These are phyloP conservation scores for Leccinum truebloodii DNA, from an alignment of 768 basidiomycete genomes.

Conservation along the genomic window DNA sequence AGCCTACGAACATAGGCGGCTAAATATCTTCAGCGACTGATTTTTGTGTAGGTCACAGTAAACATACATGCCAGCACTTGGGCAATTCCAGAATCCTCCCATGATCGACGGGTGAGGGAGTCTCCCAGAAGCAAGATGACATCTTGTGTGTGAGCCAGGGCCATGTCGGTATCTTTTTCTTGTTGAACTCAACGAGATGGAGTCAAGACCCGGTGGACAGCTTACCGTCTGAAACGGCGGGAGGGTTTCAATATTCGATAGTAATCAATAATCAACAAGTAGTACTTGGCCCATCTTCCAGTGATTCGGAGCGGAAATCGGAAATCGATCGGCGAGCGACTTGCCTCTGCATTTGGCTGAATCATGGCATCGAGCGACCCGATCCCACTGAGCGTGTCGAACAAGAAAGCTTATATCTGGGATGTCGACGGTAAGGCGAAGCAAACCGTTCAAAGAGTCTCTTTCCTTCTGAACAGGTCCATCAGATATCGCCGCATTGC, in stretches of 20 bases:
- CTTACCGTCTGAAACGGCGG: too few species aligned
- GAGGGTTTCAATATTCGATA: too few species aligned
- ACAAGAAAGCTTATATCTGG: slow-evolving; percentile 87
- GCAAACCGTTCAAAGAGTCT: background rate
- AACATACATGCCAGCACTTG: slow-evolving; percentile 54
- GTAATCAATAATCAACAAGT: too few species aligned
- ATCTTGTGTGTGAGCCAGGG: slow-evolving; percentile 54
- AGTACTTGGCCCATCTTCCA: too few species aligned
- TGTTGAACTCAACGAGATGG: background rate
- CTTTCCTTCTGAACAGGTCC: slow-evolving; percentile 9
- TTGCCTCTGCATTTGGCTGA: background rate
- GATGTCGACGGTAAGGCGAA: slow-evolving; percentile 66
- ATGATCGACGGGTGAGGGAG: slow-evolving; percentile 74
- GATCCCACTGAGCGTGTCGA: slow-evolving; percentile 71
- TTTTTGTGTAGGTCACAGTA: background rate
- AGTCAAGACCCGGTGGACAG: too few species aligned
- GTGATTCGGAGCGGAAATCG: slow-evolving; percentile 23
- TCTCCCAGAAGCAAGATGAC: slow-evolving; percentile 78
- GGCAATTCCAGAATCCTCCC: slow-evolving; percentile 62
- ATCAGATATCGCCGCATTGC: slow-evolving; percentile 77
- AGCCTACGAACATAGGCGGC: slow-evolving; percentile 78
- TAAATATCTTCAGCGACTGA: slow-evolving; percentile 30
- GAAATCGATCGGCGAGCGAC: background rate
- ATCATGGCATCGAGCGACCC: slow-evolving; percentile 20
- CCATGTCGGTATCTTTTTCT: slow-evolving; percentile 41